Conservation (phyloP, 176 grass and related monocot species). For the Saccharum spontaneum region DNA sequence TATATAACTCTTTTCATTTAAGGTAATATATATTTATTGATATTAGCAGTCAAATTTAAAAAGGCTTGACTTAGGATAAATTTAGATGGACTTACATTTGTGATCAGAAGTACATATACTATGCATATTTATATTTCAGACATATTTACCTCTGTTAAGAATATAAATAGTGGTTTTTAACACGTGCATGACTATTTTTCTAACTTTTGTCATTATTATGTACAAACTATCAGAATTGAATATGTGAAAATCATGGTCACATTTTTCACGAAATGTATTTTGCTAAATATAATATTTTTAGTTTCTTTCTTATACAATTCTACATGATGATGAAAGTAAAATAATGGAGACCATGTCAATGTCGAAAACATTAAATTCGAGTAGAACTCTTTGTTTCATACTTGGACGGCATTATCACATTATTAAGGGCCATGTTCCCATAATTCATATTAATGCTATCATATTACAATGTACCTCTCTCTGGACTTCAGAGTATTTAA, state of each 20-base stretch:
- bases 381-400: constrained; percentile 8
- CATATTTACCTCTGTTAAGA: not conserved
- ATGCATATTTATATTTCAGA: not conserved
- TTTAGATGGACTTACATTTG: not conserved
- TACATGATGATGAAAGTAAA: constrained; percentile 2
- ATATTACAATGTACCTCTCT: constrained; percentile 24
- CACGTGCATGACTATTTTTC: not conserved
- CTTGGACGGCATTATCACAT: constrained; percentile 5
- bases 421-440: not conserved
- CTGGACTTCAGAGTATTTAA: constrained; percentile 40
- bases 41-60: not conserved
- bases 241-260: not conserved
- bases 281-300: not conserved
- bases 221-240: not conserved
- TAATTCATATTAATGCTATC: constrained; percentile 16
- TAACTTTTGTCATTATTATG: constrained; percentile 4
- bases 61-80: not conserved
- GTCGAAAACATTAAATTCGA: not conserved
- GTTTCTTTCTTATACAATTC: not conserved
- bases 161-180: not conserved
- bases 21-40: not conserved
- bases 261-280: not conserved
- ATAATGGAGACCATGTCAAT: constrained; percentile 17
- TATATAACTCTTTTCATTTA: not conserved
- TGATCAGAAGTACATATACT: not conserved